Conservation (phyloP, 2,329 filamentous ascomycete genomes). For the Microthyrium microscopicum region DNA sequence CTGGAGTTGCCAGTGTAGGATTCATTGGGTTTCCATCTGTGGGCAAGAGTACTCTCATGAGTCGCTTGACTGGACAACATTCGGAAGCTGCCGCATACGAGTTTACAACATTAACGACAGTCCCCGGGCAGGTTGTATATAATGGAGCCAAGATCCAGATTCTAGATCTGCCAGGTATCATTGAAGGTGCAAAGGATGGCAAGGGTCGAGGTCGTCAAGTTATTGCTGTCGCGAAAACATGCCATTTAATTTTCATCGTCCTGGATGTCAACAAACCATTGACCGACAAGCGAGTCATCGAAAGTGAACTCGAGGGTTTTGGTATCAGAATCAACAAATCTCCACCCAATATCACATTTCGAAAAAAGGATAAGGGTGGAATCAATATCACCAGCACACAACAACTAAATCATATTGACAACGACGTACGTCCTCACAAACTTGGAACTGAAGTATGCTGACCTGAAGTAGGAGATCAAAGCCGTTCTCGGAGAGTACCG, state of each 20-base stretch:
- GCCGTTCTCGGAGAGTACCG: conserved; percentile 95
- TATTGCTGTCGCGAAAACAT: conserved; percentile 97
- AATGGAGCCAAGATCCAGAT: conserved; percentile 97
- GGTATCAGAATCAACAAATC: conserved; percentile 95
- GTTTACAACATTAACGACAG: conserved; percentile 94
- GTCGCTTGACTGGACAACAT: conserved; percentile 81
- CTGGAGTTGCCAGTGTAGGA: conserved; percentile 89
- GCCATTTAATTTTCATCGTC: conserved; percentile 96
- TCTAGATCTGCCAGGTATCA: conserved; percentile 95
- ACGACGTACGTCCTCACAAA: conserved; percentile 41
- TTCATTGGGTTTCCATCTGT: conserved; percentile 98
- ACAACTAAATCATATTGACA: conserved; percentile 77
- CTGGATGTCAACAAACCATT: conserved; percentile 96
- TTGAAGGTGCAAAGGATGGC: conserved; percentile 94
- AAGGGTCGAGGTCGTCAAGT: conserved; percentile 96
- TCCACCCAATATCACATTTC: conserved; percentile 97
- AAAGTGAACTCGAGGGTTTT: conserved; percentile 88
- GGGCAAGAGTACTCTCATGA: conserved; percentile 97
- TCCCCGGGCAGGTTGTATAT: conserved; percentile 89
- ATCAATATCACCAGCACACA: conserved; percentile 93
- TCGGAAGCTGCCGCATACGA: conserved; percentile 96
- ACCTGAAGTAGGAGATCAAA: conserved; percentile 56
- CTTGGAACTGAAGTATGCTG: background rate
- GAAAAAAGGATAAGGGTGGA: conserved; percentile 98
- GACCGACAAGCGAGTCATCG: conserved; percentile 91